Conservation (phyloP, 2,329 filamentous ascomycete genomes). For the Colletotrichum falcatum region DNA sequence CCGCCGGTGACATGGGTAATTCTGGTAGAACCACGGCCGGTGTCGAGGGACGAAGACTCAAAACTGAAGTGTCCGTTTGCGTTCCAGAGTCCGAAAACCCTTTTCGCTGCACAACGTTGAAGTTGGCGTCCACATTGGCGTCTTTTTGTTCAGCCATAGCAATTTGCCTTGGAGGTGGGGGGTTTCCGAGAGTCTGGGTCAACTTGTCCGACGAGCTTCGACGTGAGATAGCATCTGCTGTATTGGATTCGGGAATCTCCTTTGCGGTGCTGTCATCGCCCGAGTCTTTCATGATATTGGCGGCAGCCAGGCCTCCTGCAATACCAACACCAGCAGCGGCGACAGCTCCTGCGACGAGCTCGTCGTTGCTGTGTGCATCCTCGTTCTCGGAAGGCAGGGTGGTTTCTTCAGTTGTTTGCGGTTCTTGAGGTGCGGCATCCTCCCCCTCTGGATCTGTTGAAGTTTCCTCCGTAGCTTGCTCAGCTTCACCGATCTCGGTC, state of each 20-base stretch:
- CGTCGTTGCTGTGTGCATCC: not conserved
- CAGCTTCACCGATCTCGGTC: not conserved
- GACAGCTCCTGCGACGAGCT: constrained; percentile 14
- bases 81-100: constrained; percentile 34
- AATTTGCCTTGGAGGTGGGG: not conserved
- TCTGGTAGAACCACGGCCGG: constrained; percentile 62
- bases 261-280: constrained; percentile 5
- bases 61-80: constrained; percentile 39
- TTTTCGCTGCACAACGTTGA: constrained; percentile 15
- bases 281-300: constrained; percentile 10
- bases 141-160: constrained; percentile 6
- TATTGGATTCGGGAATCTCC: not conserved
- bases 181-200: constrained; percentile 34
- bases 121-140: constrained; percentile 21
- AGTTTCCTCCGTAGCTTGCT: not conserved
- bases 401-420: not conserved
- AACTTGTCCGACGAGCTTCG: constrained; percentile 39
- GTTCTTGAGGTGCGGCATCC: not conserved
- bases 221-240: constrained; percentile 8
- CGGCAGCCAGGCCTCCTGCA: constrained; percentile 6
- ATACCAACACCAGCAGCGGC: constrained; percentile 18
- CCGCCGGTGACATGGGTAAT: constrained; percentile 51
- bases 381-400: not conserved
- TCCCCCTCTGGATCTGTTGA: not conserved
- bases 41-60: constrained; percentile 58